Evolutionary conservation across 2,329 filamentous ascomycete genomes (phyloP).

Genomic region (Sporothrix pallida): DNA sequence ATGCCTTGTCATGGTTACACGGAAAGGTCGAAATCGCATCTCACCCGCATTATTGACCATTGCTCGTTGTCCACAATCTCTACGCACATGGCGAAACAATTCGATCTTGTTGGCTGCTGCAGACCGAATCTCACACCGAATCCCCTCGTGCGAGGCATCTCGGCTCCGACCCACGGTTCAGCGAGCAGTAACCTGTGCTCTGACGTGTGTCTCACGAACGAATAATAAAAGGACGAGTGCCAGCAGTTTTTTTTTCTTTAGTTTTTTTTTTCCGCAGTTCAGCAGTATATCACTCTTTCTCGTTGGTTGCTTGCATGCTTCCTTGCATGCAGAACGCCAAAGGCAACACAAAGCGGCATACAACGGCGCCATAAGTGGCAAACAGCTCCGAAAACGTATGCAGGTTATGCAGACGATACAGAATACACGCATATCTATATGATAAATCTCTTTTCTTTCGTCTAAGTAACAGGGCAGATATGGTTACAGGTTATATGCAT

Average conservation of each 20-base stretch:
- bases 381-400: neutral
- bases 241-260: neutral
- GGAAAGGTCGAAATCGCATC: neutral
- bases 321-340: neutral
- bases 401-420: neutral
- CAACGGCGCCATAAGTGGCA: neutral
- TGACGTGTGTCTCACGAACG: neutral
- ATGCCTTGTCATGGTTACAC: slow-evolving; percentile 17
- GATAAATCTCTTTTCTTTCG: slow-evolving; percentile 20
- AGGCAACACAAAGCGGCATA: neutral
- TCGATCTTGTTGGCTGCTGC: neutral
- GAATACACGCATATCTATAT: neutral
- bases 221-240: neutral
- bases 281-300: too few relatives aligned
- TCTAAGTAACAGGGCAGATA: neutral
- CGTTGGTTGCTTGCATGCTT: too few relatives aligned
- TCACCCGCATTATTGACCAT: neutral
- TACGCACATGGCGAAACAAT: neutral
- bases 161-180: slow-evolving; percentile 11
- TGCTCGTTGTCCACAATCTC: neutral
- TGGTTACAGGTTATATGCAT: slow-evolving; percentile 14
- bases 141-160: slow-evolving; percentile 9
- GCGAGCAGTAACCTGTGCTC: neutral
- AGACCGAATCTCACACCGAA: neutral
- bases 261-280: neutral